phyloP scores from a whole-genome alignment of 176 grass and related monocot genomes.

The Thinopyrum elongatum region DNA sequence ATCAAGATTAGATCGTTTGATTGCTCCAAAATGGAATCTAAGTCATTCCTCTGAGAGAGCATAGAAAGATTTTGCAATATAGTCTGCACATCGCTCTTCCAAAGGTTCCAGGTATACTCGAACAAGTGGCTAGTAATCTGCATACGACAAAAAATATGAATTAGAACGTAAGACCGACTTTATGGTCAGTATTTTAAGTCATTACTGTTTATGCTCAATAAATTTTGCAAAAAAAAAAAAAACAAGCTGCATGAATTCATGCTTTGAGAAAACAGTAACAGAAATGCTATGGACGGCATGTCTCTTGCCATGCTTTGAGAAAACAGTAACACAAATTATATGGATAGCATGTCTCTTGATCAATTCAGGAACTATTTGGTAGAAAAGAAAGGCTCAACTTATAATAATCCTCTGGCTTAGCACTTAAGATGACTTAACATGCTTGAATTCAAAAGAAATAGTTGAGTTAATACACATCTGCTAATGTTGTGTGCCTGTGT shows the following conservation, averaged over 20 bases:
- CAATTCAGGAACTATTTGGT: constrained; percentile 12
- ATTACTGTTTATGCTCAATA: neutral
- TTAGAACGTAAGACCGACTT: constrained; percentile 6
- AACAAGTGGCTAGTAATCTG: constrained; percentile 93
- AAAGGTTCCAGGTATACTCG: constrained; percentile 96
- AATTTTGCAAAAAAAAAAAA: constrained; percentile 1
- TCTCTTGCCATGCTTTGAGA: constrained; percentile 10
- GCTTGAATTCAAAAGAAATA: constrained; percentile 2
- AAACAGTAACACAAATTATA: neutral
- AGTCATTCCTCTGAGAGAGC: constrained; percentile 58
- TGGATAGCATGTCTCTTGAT: neutral
- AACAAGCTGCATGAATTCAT: constrained; percentile 12
- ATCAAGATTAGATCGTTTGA: constrained; percentile 72
- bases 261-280: constrained; percentile 3
- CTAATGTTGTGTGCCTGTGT: neutral
- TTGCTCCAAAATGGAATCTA: constrained; percentile 71
- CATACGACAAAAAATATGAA: constrained; percentile 3
- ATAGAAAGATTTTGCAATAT: constrained; percentile 92
- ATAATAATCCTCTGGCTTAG: constrained; percentile 8
- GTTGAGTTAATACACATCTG: constrained; percentile 12
- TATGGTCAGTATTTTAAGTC: neutral
- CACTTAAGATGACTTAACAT: neutral
- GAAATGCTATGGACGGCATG: neutral
- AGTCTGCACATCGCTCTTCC: constrained; percentile 86
- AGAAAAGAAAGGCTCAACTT: constrained; percentile 3